Evolutionary conservation across 2,329 filamentous ascomycete species (phyloP).

Genomic region (Trichoderma sp.): DNA sequence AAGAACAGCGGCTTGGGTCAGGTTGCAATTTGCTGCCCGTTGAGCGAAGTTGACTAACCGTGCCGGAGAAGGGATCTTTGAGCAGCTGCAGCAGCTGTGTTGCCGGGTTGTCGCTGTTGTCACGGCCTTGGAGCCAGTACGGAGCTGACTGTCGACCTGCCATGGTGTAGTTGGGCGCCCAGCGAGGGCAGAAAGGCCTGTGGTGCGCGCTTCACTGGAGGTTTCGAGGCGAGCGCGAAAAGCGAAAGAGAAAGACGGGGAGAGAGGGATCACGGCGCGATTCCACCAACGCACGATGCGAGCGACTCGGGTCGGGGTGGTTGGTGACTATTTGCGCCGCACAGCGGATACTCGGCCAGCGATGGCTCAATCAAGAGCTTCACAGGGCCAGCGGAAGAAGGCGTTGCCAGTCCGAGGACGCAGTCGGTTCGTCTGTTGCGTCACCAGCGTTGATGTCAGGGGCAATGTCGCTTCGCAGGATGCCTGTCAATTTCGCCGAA

Average conservation of each 20-base stretch:
- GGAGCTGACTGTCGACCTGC: slow-evolving; percentile 27
- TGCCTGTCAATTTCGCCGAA: slow-evolving; percentile 15
- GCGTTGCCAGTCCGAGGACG: slow-evolving; percentile 3
- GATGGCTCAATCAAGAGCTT: slow-evolving; percentile 22
- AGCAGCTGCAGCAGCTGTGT: slow-evolving; percentile 53
- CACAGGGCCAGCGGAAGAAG: not conserved
- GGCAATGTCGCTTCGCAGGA: slow-evolving; percentile 18
- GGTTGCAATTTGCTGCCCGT: not conserved
- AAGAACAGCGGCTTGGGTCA: slow-evolving; percentile 31
- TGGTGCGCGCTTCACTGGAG: not conserved
- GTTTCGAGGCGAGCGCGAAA: no score
- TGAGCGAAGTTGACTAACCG: slow-evolving; percentile 39
- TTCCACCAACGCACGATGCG: not conserved
- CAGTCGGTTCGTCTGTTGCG: slow-evolving; percentile 7
- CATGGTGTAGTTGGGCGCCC: slow-evolving; percentile 31
- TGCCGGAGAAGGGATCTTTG: slow-evolving; percentile 53
- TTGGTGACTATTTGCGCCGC: not conserved
- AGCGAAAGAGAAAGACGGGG: not conserved
- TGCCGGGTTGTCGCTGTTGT: slow-evolving; percentile 34
- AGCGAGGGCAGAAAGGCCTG: slow-evolving; percentile 10
- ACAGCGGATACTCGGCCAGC: not conserved
- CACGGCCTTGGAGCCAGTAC: slow-evolving; percentile 28
- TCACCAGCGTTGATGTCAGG: slow-evolving; percentile 26
- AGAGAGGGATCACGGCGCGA: not conserved
- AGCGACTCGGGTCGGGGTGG: slow-evolving; percentile 2